These are phyloP conservation scores for Plantago elongata DNA, from an alignment of 257 asterid genomes.

Conservation along the genomic window DNA sequence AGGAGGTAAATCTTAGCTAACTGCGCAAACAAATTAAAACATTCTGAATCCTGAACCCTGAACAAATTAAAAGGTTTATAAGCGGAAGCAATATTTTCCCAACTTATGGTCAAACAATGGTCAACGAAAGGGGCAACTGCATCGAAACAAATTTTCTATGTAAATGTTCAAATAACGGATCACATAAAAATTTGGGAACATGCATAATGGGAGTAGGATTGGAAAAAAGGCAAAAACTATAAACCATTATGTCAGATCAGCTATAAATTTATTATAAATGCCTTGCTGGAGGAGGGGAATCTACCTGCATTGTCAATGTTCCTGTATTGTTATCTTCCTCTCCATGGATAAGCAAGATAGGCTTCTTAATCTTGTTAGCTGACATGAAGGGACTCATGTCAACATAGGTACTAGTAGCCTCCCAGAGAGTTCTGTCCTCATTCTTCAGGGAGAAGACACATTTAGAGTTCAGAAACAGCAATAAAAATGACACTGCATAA, in stretches of 20 bases:
- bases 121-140: too few species aligned
- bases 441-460: constrained; percentile 38
- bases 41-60: too few species aligned
- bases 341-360: constrained; percentile 92
- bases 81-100: too few species aligned
- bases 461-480: constrained; percentile 5
- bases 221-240: background rate
- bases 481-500: constrained; percentile 1
- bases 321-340: constrained; percentile 98
- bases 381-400: constrained; percentile 94
- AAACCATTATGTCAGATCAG: background rate
- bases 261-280: background rate
- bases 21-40: background rate
- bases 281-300: constrained; percentile 11
- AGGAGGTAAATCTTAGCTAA: background rate
- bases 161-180: too few species aligned
- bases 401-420: constrained; percentile 73
- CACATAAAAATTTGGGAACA: background rate
- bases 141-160: too few species aligned
- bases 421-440: constrained; percentile 99
- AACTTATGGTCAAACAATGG: too few species aligned
- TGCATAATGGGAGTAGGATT: background rate
- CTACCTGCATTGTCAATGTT: constrained; percentile 96
- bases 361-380: constrained; percentile 93
- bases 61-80: too few species aligned